Base-by-base conservation (phyloP, 495 filamentous ascomycete genomes). In the Neurospora tetrasperma region DNA sequence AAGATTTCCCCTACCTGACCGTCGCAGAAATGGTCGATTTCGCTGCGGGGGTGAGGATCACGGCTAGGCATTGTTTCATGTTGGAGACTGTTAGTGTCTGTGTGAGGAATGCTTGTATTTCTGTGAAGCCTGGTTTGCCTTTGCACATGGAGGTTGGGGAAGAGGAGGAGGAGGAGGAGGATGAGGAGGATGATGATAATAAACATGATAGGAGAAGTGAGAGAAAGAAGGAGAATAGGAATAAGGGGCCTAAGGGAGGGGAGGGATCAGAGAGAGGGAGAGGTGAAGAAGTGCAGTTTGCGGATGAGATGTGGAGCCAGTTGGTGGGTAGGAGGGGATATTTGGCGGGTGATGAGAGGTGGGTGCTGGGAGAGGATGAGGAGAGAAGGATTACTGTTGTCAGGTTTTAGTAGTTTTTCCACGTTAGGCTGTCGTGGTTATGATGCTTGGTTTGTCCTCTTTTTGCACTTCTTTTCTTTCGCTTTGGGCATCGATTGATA, bases 311-410 rank as follows among this genome's bases (percentile, higher is more conserved):
- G 66, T 87, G 86, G 78, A 74, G 75, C n/a, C 82, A 89, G 74
- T 78, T 92, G 23, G 74, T 86, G 18, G 83, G 76, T 0, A 85
- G 84, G 74, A 85, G 83, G 74, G 89, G 89, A 4, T 86, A 84
- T 74, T 86, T 92, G 35, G 83, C 79, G 66, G 90, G 90, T 0
- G 87, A 89, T 74, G 90, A 92, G 77, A 77, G 86, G 39, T 91
- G 89, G 84, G 62, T 91, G 20, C 75, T 91, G 12, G 90, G 90
- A 5, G 87, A 91, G 78, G 89, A 89, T 74, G 71, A 76, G 3
- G 77, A 79, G 11, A 82, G 86, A 42, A 83, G 84, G 69, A 78
- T 91, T 62, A 86, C 88, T 0, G 77, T 91, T 71, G 80, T 88
- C 73, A 74, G 86, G 69, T 91, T 91, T 71, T 85, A 73, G 78